phyloP scores from a whole-genome alignment of 345 rosid species.

The Camelina neglecta region DNA sequence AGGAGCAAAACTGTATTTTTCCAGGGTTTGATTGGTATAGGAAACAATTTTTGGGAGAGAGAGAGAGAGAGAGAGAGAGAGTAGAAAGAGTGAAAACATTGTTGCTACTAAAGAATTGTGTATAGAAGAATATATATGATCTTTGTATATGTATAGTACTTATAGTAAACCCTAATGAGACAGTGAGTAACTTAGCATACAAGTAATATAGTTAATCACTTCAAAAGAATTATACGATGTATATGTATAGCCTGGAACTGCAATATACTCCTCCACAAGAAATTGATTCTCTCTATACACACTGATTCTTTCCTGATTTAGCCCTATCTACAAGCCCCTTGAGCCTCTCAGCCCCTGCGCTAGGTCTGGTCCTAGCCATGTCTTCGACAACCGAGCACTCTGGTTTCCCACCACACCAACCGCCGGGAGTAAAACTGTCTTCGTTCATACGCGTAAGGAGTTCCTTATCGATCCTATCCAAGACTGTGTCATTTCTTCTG shows the following conservation, averaged over 20 bases:
- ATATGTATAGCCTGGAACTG: neutral
- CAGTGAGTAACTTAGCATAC: slow-evolving; percentile 6
- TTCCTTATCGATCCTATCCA: slow-evolving; percentile 73
- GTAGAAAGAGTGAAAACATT: slow-evolving; percentile 12
- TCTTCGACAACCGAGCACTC: slow-evolving; percentile 71
- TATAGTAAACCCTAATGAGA: slow-evolving; percentile 21
- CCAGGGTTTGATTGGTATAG: slow-evolving; percentile 22
- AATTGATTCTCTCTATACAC: slow-evolving; percentile 44
- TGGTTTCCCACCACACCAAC: slow-evolving; percentile 85
- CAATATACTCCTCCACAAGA: neutral
- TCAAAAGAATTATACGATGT: slow-evolving; percentile 1
- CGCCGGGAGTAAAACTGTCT: slow-evolving; percentile 83
- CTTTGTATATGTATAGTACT: slow-evolving; percentile 24
- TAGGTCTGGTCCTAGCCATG: slow-evolving; percentile 61
- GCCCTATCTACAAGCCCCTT: slow-evolving; percentile 59
- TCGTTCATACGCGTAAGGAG: slow-evolving; percentile 58
- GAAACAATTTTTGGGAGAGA: slow-evolving; percentile 33
- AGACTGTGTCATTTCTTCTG: slow-evolving; percentile 53
- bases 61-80: neutral
- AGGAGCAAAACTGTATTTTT: neutral
- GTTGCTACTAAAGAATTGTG: slow-evolving; percentile 30
- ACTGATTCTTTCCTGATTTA: slow-evolving; percentile 59
- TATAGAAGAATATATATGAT: slow-evolving; percentile 23
- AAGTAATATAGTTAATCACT: slow-evolving; percentile 21
- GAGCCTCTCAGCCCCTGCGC: slow-evolving; percentile 75